phyloP scores from a whole-genome alignment of 2,329 filamentous ascomycete species.

The Coniochaeta hoffmannii region DNA sequence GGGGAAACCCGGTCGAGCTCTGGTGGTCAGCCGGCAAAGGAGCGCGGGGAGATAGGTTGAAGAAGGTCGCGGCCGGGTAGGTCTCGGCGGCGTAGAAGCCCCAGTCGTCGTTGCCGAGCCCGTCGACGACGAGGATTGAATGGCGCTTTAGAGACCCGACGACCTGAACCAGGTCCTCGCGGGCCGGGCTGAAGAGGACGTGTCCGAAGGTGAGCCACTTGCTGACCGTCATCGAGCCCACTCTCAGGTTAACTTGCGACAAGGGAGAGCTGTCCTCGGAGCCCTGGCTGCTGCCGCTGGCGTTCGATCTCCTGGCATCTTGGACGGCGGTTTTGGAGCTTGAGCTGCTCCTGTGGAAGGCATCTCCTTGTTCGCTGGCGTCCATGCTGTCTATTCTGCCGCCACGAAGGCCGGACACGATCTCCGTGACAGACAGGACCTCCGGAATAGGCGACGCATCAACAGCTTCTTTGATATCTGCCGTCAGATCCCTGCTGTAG shows the following conservation, averaged over 20 bases:
- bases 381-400: conserved; percentile 20
- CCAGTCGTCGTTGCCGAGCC: conserved; percentile 82
- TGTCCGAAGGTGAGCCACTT: conserved; percentile 84
- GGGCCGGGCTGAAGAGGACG: conserved; percentile 72
- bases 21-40: conserved; percentile 39
- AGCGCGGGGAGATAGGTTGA: conserved; percentile 61
- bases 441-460: conserved; percentile 31
- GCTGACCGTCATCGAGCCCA: conserved; percentile 77
- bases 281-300: conserved; percentile 36
- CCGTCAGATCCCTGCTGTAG: conserved; percentile 47
- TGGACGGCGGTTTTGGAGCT: conserved; percentile 20
- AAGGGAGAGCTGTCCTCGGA: conserved; percentile 55
- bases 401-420: conserved; percentile 30
- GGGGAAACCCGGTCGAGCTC: conserved; percentile 38
- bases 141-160: conserved; percentile 45
- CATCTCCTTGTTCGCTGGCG: conserved; percentile 12
- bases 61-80: conserved; percentile 67
- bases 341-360: conserved; percentile 19
- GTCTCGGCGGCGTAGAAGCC: conserved; percentile 79
- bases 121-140: conserved; percentile 70
- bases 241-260: conserved; percentile 67
- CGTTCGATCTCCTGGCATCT: conserved; percentile 31
- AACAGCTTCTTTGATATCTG: conserved; percentile 43
- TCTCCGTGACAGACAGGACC: conserved; percentile 34
- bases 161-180: conserved; percentile 57